These are phyloP conservation scores for Aureobasidium namibiae DNA, from an alignment of 2,329 filamentous ascomycete genomes.

Conservation along the genomic window DNA sequence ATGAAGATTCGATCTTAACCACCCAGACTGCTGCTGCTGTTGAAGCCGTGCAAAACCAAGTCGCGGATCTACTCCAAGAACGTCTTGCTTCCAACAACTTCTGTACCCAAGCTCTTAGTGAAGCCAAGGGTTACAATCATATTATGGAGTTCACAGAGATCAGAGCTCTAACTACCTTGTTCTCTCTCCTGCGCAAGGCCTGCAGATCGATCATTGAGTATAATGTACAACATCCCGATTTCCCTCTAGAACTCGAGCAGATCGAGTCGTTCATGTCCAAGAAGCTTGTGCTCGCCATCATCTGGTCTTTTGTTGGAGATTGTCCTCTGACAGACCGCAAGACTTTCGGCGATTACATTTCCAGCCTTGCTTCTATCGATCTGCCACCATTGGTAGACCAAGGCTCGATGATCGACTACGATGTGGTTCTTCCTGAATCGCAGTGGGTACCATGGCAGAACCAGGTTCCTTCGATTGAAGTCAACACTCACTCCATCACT, in stretches of 20 bases:
- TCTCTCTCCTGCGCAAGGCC: constrained; percentile 90
- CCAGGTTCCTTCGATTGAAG: constrained; percentile 87
- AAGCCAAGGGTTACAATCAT: constrained; percentile 73
- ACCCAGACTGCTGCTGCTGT: constrained; percentile 54
- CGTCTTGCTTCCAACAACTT: constrained; percentile 74
- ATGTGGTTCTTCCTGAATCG: constrained; percentile 75
- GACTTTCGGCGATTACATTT: constrained; percentile 75
- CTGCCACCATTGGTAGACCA: constrained; percentile 50
- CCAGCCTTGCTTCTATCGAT: constrained; percentile 75
- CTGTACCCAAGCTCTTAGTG: constrained; percentile 65
- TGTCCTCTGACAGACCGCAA: constrained; percentile 85
- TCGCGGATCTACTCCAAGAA: constrained; percentile 69
- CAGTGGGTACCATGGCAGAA: constrained; percentile 93
- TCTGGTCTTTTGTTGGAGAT: constrained; percentile 95
- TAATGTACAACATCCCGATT: constrained; percentile 88
- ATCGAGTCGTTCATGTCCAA: constrained; percentile 85
- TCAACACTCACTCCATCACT: constrained; percentile 96
- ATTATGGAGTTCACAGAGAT: constrained; percentile 98
- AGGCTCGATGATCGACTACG: constrained; percentile 89
- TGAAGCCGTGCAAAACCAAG: constrained; percentile 71
- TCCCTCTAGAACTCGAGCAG: constrained; percentile 83
- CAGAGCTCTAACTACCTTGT: constrained; percentile 83
- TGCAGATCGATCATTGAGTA: constrained; percentile 92
- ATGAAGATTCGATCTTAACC: constrained; percentile 76
- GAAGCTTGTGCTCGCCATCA: constrained; percentile 83